A percentile compares a stretch with the other conserved stretches of the same genome.
phyloP scores from a whole-genome alignment of 805 yeast genomes.

The Hanseniaspora valbyensis region DNA sequence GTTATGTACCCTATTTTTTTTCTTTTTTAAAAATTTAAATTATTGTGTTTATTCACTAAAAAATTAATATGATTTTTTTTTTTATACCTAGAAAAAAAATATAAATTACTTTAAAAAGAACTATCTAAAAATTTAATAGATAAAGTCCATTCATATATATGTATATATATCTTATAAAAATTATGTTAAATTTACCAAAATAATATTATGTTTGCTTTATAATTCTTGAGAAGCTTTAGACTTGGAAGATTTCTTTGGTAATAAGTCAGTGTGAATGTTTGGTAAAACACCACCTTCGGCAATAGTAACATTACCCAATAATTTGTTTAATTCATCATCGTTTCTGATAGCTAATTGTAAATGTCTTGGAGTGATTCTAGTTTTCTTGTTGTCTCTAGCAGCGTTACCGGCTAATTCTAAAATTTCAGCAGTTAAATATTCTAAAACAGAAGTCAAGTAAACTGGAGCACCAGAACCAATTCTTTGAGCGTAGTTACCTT shows the following conservation, averaged over 20 bases:
- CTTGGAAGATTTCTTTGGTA: slow-evolving; percentile 64
- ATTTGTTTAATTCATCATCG: slow-evolving; percentile 95
- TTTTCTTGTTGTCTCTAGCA: slow-evolving; percentile 97
- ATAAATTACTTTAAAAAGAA: slow-evolving; percentile 10
- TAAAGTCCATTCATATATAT: slow-evolving; percentile 4
- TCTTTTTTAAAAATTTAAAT: not conserved
- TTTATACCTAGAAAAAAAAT: slow-evolving; percentile 11
- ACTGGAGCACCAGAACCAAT: slow-evolving; percentile 99
- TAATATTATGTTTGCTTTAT: slow-evolving; percentile 27
- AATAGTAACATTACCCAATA: slow-evolving; percentile 84
- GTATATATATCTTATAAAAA: slow-evolving; percentile 12
- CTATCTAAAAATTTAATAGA: not conserved
- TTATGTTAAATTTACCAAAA: not conserved
- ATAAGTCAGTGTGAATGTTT: slow-evolving; percentile 86
- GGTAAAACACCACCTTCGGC: slow-evolving; percentile 99
- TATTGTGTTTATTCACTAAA: too few species aligned
- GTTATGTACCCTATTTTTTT: not conserved
- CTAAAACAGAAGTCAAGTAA: slow-evolving; percentile 91
- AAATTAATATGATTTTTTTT: not conserved
- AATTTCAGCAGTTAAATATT: slow-evolving; percentile 95
- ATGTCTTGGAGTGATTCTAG: slow-evolving; percentile 98
- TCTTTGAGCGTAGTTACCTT: slow-evolving; percentile 97
- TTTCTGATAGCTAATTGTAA: slow-evolving; percentile 97
- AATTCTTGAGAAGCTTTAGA: slow-evolving; percentile 58
- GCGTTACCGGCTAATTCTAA: slow-evolving; percentile 98